Conservation (phyloP, 2,329 filamentous ascomycete genomes). For the Trichophyton benhamiae region DNA sequence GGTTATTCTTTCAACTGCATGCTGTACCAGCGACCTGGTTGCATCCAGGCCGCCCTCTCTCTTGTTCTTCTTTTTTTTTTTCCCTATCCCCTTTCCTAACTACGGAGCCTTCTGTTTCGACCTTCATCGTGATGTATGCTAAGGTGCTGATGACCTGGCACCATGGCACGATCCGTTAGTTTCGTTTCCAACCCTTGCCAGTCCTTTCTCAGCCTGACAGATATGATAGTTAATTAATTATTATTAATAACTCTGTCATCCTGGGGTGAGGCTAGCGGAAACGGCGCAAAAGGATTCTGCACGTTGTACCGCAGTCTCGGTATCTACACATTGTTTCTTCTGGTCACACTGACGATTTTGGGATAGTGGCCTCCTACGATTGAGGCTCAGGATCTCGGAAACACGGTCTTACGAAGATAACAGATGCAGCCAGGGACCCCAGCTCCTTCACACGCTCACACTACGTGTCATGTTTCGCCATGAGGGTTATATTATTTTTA, state of each 20-base stretch:
- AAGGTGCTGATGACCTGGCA: background rate
- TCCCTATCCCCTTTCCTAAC: too few relatives aligned
- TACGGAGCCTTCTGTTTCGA: background rate
- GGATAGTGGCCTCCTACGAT: background rate
- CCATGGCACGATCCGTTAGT: background rate
- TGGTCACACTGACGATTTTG: background rate
- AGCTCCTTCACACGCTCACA: background rate
- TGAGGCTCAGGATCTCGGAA: background rate
- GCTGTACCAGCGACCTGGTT: background rate
- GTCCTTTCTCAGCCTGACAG: background rate
- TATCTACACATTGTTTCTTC: background rate
- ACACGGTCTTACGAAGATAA: background rate
- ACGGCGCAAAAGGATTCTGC: background rate
- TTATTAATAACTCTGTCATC: background rate
- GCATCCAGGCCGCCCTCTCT: background rate
- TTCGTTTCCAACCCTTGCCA: background rate
- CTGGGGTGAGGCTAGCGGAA: background rate
- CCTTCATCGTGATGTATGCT: background rate
- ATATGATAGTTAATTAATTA: background rate
- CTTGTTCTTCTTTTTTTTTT: too few relatives aligned
- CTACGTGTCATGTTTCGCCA: background rate
- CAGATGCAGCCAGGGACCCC: background rate
- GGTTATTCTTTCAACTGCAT: background rate
- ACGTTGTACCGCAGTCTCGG: background rate
- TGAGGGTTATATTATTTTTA: background rate